phyloP scores from a whole-genome alignment of 805 yeast species.

The Candida sakaeoensis region DNA sequence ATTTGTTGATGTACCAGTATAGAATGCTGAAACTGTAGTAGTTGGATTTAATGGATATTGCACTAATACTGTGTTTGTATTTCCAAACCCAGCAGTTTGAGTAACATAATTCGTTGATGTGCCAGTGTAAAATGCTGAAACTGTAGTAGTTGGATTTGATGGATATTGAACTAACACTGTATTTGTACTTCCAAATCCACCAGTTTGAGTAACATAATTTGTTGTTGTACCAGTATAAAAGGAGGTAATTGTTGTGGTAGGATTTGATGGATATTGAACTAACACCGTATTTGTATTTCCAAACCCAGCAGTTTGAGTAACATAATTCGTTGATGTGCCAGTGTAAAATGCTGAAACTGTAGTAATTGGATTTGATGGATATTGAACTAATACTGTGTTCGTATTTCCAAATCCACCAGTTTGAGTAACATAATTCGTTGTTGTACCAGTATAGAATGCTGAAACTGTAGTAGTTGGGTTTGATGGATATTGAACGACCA shows the following conservation, averaged over 20 bases:
- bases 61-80: slow-evolving; percentile 1
- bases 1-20: no score
- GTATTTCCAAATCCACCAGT: slow-evolving; percentile 5
- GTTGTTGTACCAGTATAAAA: not conserved
- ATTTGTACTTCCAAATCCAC: not conserved
- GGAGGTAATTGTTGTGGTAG: not conserved
- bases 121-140: not conserved
- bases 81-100: not conserved
- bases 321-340: not conserved
- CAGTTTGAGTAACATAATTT: not conserved
- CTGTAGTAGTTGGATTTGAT: slow-evolving; percentile 1
- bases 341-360: not conserved
- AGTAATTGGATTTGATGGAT: slow-evolving; percentile 11
- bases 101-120: not conserved
- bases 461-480: slow-evolving; percentile 6
- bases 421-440: not conserved
- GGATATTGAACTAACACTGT: not conserved
- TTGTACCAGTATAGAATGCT: slow-evolving; percentile 5
- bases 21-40: no score
- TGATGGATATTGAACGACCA: not conserved
- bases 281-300: not conserved
- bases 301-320: not conserved
- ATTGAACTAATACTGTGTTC: slow-evolving; percentile 9
- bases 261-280: not conserved
- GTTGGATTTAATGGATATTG: no score